phyloP scores from a whole-genome alignment of 768 basidiomycete species.

The Pulveroboletus sp. region DNA sequence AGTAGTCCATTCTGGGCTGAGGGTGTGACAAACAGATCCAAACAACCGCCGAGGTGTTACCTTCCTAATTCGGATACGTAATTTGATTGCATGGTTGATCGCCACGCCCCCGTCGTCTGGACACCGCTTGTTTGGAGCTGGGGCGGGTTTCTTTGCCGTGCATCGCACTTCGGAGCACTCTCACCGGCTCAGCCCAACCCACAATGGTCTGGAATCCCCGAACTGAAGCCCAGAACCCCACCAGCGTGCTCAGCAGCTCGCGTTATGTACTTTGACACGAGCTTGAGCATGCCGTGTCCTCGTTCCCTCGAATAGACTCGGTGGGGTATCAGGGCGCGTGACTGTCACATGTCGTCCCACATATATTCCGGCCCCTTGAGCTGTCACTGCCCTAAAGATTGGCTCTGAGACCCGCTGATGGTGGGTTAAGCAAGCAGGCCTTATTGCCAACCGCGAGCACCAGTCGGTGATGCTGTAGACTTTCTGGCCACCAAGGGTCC shows the following conservation, averaged over 20 bases:
- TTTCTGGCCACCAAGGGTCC: slow-evolving; percentile 3
- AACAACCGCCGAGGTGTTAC: slow-evolving; percentile 12
- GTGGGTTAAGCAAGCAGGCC: no score
- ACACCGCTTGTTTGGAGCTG: slow-evolving; percentile 9
- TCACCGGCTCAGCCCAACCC: neutral
- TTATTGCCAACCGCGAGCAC: neutral
- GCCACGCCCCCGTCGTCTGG: slow-evolving; percentile 14
- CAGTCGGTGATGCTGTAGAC: neutral
- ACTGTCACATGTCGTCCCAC: neutral
- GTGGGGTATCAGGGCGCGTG: neutral
- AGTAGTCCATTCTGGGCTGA: slow-evolving; percentile 31
- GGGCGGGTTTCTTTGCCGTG: slow-evolving; percentile 12
- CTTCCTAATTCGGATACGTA: slow-evolving; percentile 2
- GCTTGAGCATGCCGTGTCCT: slow-evolving; percentile 1
- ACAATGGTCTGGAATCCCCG: neutral
- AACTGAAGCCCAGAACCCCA: slow-evolving; percentile 8
- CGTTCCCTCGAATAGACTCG: neutral
- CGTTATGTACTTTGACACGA: slow-evolving; percentile 10
- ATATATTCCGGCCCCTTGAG: neutral
- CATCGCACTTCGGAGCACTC: neutral
- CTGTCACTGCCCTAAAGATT: slow-evolving; percentile 3
- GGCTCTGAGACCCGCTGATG: no score
- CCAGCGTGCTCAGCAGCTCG: neutral
- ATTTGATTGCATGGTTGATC: slow-evolving; percentile 10
- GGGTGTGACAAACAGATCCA: slow-evolving; percentile 32